Conservation (phyloP, 2,329 filamentous ascomycete genomes). For the Periconia macrospinosa region DNA sequence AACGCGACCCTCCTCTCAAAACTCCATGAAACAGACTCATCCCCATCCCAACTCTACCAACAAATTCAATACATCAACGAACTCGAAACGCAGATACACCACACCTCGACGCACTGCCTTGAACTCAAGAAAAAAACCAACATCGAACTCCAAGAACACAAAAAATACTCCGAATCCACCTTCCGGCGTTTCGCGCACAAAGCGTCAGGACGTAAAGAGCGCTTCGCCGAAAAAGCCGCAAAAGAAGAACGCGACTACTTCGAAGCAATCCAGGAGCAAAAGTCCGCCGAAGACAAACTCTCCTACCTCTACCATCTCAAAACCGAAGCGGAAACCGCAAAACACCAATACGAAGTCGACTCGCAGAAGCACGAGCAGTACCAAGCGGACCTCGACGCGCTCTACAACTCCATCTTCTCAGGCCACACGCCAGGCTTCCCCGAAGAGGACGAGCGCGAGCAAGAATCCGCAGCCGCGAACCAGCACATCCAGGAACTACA, state of each 20-base stretch:
- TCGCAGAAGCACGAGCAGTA: conserved; percentile 20
- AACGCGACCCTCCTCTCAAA: conserved; percentile 28
- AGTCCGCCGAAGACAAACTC: conserved; percentile 34
- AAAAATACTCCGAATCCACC: conserved; percentile 37
- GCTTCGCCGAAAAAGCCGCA: conserved; percentile 33
- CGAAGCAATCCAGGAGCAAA: conserved; percentile 35
- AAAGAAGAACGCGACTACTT: conserved; percentile 42
- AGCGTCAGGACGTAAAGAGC: conserved; percentile 28
- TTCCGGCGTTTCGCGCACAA: conserved; percentile 37
- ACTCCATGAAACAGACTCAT: conserved; percentile 32
- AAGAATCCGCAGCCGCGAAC: conserved; percentile 17
- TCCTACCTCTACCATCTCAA: conserved; percentile 26
- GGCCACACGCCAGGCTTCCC: conserved; percentile 36
- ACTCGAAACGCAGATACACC: conserved; percentile 24
- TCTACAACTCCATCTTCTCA: conserved; percentile 37
- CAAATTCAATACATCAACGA: conserved; percentile 33
- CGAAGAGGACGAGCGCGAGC: conserved; percentile 33
- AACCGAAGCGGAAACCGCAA: conserved; percentile 24
- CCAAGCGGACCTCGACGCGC: conserved; percentile 28
- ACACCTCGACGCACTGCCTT: conserved; percentile 18
- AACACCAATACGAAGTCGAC: conserved; percentile 15
- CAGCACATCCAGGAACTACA: conserved; percentile 12
- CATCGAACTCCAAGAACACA: conserved; percentile 32
- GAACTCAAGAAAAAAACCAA: conserved; percentile 21
- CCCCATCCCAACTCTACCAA: conserved; percentile 33